Conservation (phyloP, 2,329 filamentous ascomycete species). For the Leptographium galeiforme region DNA sequence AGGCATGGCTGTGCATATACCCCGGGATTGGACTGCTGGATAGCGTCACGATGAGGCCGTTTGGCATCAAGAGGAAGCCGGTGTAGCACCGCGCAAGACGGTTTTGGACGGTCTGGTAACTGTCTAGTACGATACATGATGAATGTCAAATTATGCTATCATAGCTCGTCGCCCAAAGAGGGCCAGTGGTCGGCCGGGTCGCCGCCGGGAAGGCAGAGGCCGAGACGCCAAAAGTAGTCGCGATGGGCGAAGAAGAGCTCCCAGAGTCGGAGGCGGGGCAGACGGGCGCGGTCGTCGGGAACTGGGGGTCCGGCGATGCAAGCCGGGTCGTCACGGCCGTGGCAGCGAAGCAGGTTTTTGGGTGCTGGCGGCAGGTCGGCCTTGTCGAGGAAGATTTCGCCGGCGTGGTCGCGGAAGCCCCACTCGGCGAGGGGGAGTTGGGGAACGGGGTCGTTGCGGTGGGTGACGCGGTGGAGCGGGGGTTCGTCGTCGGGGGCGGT, state of each 20-base stretch:
- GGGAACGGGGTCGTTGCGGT: constrained; percentile 76
- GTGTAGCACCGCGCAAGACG: no score
- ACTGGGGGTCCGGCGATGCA: constrained; percentile 52
- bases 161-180: constrained; percentile 5
- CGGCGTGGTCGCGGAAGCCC: constrained; percentile 74
- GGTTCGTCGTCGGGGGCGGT: background rate
- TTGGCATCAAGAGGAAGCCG: no score
- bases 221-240: constrained; percentile 93
- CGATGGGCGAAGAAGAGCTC: constrained; percentile 85
- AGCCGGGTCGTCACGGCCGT: constrained; percentile 53
- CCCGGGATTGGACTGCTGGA: background rate
- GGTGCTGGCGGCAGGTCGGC: constrained; percentile 51
- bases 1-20: background rate
- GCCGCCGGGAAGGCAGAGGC: constrained; percentile 74
- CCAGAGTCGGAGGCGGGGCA: constrained; percentile 65
- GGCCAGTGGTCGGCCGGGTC: constrained; percentile 42
- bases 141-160: background rate
- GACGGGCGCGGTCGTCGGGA: constrained; percentile 18
- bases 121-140: no score
- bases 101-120: no score
- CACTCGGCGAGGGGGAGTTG: constrained; percentile 75
- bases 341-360: constrained; percentile 57
- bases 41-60: no score
- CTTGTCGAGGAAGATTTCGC: constrained; percentile 78
- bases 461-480: constrained; percentile 67